These are phyloP conservation scores for Cordia subcordata DNA, from an alignment of 257 asterid species.

Conservation along the genomic window DNA sequence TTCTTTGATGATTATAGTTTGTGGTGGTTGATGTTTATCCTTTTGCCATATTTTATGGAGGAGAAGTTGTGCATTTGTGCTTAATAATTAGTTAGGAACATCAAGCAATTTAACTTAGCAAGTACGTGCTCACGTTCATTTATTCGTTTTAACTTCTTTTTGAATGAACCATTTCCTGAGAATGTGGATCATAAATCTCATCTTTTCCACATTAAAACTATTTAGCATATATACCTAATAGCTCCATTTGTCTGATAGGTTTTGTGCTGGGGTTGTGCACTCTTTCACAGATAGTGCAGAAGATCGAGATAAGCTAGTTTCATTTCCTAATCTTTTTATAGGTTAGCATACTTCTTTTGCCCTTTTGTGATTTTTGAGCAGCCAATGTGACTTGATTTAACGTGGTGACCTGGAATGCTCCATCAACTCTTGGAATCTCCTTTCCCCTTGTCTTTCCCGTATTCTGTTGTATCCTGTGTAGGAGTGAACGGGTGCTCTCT, in stretches of 20 bases:
- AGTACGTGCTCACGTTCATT: no score
- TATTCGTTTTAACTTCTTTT: no score
- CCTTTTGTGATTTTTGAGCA: neutral
- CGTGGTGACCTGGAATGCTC: no score
- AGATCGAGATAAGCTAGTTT: slow-evolving; percentile 76
- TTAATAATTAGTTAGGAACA: no score
- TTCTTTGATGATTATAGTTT: no score
- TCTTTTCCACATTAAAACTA: no score
- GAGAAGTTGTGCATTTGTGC: no score
- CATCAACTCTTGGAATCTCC: neutral
- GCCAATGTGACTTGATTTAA: neutral
- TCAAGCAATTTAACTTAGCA: no score
- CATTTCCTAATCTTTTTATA: slow-evolving; percentile 60
- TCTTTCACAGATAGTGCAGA: slow-evolving; percentile 89
- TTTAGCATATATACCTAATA: neutral
- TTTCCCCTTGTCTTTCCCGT: neutral
- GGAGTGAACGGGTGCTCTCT: slow-evolving; percentile 93
- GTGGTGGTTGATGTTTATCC: no score
- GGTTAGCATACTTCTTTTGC: slow-evolving; percentile 37
- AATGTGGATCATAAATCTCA: no score
- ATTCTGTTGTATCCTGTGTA: slow-evolving; percentile 18
- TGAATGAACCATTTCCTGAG: no score
- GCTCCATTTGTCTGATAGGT: slow-evolving; percentile 35
- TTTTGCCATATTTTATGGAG: no score
- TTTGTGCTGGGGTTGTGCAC: slow-evolving; percentile 82